phyloP scores from a whole-genome alignment of 192 early-diverging fungal genomes.

The Rhizophagus prolifer region DNA sequence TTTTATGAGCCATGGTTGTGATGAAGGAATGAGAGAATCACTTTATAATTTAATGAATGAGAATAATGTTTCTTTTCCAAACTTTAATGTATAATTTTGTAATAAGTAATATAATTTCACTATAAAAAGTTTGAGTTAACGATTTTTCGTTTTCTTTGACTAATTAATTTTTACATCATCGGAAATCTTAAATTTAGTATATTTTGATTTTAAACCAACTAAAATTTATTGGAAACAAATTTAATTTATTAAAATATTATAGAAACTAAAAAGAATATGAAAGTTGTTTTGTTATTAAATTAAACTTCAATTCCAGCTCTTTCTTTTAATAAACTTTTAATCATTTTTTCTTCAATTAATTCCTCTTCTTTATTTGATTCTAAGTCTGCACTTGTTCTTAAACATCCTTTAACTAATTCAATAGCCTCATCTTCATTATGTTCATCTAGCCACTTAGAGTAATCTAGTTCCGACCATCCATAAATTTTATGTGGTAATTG shows the following conservation, averaged over 20 bases:
- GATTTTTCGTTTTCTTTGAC: too few species aligned
- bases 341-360: not conserved
- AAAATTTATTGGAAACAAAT: too few species aligned
- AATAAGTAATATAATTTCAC: too few species aligned
- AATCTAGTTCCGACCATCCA: conserved; percentile 59
- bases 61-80: not conserved
- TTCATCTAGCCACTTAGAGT: conserved; percentile 68
- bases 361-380: not conserved
- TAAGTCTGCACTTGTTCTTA: not conserved
- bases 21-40: not conserved
- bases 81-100: not conserved
- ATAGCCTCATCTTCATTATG: conserved; percentile 52
- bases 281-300: not conserved
- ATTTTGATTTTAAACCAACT: too few species aligned
- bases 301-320: conserved; percentile 20
- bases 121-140: too few species aligned
- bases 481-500: conserved; percentile 56
- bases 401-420: conserved; percentile 31
- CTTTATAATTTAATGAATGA: conserved; percentile 12
- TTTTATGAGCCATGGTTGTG: not conserved
- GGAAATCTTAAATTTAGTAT: too few species aligned
- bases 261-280: too few species aligned
- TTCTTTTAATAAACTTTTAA: conserved; percentile 12
- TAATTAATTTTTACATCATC: too few species aligned
- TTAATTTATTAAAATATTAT: too few species aligned